Conservation (phyloP, 805 yeast genomes). For the Lachancea nothofagi region DNA sequence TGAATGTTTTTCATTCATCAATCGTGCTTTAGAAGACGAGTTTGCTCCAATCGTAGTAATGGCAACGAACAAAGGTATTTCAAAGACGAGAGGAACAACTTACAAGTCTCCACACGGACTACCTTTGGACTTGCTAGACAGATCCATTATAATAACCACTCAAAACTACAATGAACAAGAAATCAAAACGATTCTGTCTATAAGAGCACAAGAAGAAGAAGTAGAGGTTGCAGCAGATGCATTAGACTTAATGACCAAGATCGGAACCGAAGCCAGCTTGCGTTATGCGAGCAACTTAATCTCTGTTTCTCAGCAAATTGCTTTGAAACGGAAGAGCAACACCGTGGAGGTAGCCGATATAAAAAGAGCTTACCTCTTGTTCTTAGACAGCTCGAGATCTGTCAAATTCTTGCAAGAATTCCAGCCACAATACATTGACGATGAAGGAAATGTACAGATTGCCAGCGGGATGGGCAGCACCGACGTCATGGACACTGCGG, state of each 20-base stretch:
- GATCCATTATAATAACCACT: constrained; percentile 90
- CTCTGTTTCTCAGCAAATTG: constrained; percentile 82
- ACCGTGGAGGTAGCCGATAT: constrained; percentile 73
- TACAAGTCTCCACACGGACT: constrained; percentile 97
- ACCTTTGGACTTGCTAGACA: constrained; percentile 89
- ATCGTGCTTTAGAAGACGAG: constrained; percentile 94
- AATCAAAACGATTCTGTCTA: constrained; percentile 75
- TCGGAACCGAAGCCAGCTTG: constrained; percentile 83
- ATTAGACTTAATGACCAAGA: constrained; percentile 77
- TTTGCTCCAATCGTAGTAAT: constrained; percentile 95
- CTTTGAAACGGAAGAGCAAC: constrained; percentile 67
- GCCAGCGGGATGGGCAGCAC: constrained; percentile 36
- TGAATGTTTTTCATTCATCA: constrained; percentile 90
- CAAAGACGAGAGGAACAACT: constrained; percentile 89
- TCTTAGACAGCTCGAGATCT: constrained; percentile 84
- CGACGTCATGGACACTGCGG: constrained; percentile 33
- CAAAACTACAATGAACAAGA: constrained; percentile 72
- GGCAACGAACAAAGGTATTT: constrained; percentile 96
- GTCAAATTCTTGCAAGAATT: constrained; percentile 76
- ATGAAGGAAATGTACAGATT: constrained; percentile 65
- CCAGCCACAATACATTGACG: constrained; percentile 66
- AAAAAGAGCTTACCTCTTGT: constrained; percentile 79
- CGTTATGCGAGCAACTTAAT: constrained; percentile 90
- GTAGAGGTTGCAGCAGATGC: constrained; percentile 80
- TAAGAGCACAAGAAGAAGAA: constrained; percentile 92